These are phyloP conservation scores for Pestalotiopsis sp. DNA, from an alignment of 2,329 filamentous ascomycete genomes.

Conservation along the genomic window DNA sequence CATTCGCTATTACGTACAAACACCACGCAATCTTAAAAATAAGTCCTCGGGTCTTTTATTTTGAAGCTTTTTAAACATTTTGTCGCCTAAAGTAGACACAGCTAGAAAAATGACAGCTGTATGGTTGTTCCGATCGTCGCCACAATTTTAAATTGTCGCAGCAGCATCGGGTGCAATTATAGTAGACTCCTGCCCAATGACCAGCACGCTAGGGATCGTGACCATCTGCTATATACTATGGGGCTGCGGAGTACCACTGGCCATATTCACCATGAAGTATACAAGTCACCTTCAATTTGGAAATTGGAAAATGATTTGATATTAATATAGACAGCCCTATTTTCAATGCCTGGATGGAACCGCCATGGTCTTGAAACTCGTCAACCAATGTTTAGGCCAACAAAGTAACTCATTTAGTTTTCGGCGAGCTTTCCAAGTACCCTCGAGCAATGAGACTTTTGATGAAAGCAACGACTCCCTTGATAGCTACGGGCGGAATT, in stretches of 20 bases:
- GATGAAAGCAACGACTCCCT: background rate
- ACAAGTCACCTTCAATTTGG: too few species aligned
- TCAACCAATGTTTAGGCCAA: too few species aligned
- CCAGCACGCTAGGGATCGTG: constrained; percentile 49
- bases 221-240: constrained; percentile 55
- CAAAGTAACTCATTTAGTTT: background rate
- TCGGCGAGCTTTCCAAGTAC: background rate
- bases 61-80: too few species aligned
- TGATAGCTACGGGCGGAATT: background rate
- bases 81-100: background rate
- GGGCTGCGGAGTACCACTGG: too few species aligned
- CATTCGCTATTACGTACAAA: background rate
- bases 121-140: constrained; percentile 57
- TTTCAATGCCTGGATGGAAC: too few species aligned
- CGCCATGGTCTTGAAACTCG: too few species aligned
- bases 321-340: too few species aligned
- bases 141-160: constrained; percentile 54
- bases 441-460: background rate
- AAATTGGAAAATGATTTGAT: too few species aligned
- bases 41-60: too few species aligned
- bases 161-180: constrained; percentile 66
- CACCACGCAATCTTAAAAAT: background rate
- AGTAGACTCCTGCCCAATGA: constrained; percentile 51
- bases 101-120: constrained; percentile 42
- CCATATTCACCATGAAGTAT: too few species aligned